Conservation (phyloP, 371 early-diverging fungal genomes). For the Haplosporangium sp. region DNA sequence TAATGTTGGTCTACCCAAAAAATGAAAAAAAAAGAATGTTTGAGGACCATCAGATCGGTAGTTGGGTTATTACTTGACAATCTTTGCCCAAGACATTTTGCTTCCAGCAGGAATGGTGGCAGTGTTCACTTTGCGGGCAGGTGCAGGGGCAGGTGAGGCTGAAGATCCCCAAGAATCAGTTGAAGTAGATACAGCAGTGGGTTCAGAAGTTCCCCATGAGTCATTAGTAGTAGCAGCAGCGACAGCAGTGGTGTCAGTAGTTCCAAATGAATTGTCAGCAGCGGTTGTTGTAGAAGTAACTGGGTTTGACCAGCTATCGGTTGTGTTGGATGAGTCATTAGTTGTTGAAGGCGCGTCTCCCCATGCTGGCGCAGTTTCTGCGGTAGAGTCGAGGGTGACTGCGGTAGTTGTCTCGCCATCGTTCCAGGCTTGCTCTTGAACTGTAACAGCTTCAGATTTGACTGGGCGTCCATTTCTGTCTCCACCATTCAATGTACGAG, state of each 20-base stretch:
- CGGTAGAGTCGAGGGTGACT: conserved; percentile 18
- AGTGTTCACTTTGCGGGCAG: conserved; percentile 47
- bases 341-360: conserved; percentile 22
- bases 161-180: conserved; percentile 60
- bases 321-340: conserved; percentile 25
- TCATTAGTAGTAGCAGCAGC: conserved; percentile 10
- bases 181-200: conserved; percentile 74
- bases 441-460: conserved; percentile 22
- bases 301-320: conserved; percentile 40
- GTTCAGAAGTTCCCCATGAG: conserved; percentile 10
- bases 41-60: not conserved
- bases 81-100: conserved; percentile 83
- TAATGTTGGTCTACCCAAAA: no score
- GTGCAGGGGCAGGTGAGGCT: conserved; percentile 27
- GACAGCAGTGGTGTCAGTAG: conserved; percentile 69
- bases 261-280: conserved; percentile 11
- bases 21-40: no score
- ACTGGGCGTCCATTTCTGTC: conserved; percentile 40
- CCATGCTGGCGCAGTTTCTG: conserved; percentile 57
- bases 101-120: conserved; percentile 57
- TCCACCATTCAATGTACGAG: conserved; percentile 40
- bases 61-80: conserved; percentile 68
- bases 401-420: conserved; percentile 8
- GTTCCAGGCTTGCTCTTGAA: conserved; percentile 8
- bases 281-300: conserved; percentile 65